These are phyloP conservation scores for Candida sp. DNA, from an alignment of 1,139 yeast genomes.

Conservation along the genomic window DNA sequence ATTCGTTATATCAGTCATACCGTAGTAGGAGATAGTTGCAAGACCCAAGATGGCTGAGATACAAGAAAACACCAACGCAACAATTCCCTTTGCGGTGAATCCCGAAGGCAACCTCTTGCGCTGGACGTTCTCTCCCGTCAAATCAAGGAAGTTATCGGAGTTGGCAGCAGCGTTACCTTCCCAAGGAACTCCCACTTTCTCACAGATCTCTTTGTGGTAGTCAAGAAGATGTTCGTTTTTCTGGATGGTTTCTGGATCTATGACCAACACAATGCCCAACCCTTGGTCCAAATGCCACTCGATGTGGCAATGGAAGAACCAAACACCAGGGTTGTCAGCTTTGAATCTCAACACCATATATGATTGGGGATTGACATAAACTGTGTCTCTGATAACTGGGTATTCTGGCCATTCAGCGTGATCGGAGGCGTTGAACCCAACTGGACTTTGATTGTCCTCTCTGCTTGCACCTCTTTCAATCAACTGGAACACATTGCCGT, in stretches of 20 bases:
- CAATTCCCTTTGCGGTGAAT: constrained; percentile 88
- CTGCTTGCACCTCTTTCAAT: constrained; percentile 34
- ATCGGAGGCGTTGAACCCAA: constrained; percentile 39
- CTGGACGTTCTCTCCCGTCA: constrained; percentile 77
- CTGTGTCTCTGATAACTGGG: constrained; percentile 77
- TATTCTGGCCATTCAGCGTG: constrained; percentile 37
- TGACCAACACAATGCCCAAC: constrained; percentile 53
- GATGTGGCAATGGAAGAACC: constrained; percentile 70
- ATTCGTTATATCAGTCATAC: constrained; percentile 67
- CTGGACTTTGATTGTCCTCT: constrained; percentile 34
- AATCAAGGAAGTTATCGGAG: constrained; percentile 59
- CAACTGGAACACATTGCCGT: constrained; percentile 78
- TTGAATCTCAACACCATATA: constrained; percentile 62
- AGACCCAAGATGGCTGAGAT: constrained; percentile 62
- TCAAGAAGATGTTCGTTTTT: constrained; percentile 39
- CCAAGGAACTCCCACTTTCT: constrained; percentile 45
- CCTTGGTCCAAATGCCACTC: constrained; percentile 73
- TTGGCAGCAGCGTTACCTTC: constrained; percentile 92
- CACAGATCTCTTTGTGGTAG: constrained; percentile 53
- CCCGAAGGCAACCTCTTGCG: constrained; percentile 72
- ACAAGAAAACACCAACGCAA: constrained; percentile 68
- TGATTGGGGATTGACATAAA: constrained; percentile 68
- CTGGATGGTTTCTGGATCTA: constrained; percentile 57
- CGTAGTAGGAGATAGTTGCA: constrained; percentile 58
- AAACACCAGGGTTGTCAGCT: constrained; percentile 65